Evolutionary conservation across 352 stramenopile genomes (phyloP).

Genomic region (Phytophthora palmivora): DNA sequence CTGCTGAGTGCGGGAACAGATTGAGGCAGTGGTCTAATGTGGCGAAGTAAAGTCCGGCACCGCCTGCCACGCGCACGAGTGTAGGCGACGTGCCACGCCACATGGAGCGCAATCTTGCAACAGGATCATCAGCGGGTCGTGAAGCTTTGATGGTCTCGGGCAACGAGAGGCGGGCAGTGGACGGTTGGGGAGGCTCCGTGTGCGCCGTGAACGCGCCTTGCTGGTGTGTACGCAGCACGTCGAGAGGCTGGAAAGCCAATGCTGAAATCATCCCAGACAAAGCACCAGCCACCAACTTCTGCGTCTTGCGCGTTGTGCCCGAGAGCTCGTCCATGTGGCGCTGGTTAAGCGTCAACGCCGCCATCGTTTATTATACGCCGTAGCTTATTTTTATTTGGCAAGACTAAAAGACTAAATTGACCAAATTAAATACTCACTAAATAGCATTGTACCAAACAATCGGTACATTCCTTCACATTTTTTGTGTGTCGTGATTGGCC

Average conservation of each 20-base stretch:
- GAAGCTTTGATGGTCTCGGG: conserved; percentile 32
- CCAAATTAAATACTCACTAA: too few species aligned
- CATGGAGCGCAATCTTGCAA: conserved; percentile 63
- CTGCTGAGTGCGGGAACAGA: conserved; percentile 53
- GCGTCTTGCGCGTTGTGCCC: conserved; percentile 56
- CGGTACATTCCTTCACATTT: too few species aligned
- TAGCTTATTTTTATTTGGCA: too few species aligned
- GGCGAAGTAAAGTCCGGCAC: conserved; percentile 86
- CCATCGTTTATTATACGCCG: too few species aligned
- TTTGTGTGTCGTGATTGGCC: conserved; percentile 27
- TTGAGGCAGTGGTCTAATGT: conserved; percentile 77
- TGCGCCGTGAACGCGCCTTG: conserved; percentile 75
- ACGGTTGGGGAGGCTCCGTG: conserved; percentile 7
- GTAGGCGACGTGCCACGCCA: conserved; percentile 87
- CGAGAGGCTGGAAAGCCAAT: conserved; percentile 85
- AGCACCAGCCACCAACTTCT: conserved; percentile 75
- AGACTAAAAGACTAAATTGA: too few species aligned
- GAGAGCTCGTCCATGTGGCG: conserved; percentile 38
- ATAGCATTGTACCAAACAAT: too few species aligned
- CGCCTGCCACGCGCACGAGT: conserved; percentile 80
- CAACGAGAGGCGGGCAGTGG: conserved; percentile 18
- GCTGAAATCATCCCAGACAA: conserved; percentile 83
- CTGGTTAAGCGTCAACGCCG: conserved; percentile 36
- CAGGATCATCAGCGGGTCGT: conserved; percentile 21
- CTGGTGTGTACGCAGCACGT: conserved; percentile 87